These are phyloP conservation scores for Aphanoascus verrucosus DNA, from an alignment of 2,329 filamentous ascomycete species.

Conservation along the genomic window DNA sequence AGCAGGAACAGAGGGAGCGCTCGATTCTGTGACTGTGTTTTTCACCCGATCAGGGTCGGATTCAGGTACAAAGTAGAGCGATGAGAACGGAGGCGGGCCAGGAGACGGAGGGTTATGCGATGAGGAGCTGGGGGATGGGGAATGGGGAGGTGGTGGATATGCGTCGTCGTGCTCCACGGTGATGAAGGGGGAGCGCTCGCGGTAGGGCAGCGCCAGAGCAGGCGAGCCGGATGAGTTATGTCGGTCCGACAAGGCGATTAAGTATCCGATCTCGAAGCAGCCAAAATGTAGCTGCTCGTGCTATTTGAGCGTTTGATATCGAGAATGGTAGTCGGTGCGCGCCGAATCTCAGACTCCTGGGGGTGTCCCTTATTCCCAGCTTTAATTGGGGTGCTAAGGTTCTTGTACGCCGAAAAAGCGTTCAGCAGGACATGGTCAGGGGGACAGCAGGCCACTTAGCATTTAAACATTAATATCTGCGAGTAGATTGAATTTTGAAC, in stretches of 20 bases:
- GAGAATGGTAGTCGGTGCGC: neutral
- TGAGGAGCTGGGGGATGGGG: slow-evolving; percentile 27
- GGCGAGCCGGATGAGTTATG: slow-evolving; percentile 27
- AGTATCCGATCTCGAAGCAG: neutral
- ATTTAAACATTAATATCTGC: slow-evolving; percentile 1
- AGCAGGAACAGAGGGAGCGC: slow-evolving; percentile 39
- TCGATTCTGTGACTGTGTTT: slow-evolving; percentile 38
- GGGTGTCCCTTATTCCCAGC: neutral
- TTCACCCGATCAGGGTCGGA: slow-evolving; percentile 28
- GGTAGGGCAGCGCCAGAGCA: slow-evolving; percentile 36
- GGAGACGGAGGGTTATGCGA: slow-evolving; percentile 40
- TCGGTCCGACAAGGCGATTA: slow-evolving; percentile 27
- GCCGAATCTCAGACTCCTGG: neutral
- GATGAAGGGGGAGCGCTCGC: slow-evolving; percentile 25
- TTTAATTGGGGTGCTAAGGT: slow-evolving; percentile 8
- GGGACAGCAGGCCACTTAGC: neutral
- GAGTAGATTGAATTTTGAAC: neutral
- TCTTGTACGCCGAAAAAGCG: neutral
- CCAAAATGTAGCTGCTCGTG: neutral
- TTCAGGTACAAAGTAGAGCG: slow-evolving; percentile 47
- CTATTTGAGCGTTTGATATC: neutral
- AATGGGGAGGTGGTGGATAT: slow-evolving; percentile 30
- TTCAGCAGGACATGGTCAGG: slow-evolving; percentile 1
- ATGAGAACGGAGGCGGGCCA: slow-evolving; percentile 53
- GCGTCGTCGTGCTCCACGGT: slow-evolving; percentile 32